These are phyloP conservation scores for Termitomyces sp. DNA, from an alignment of 768 basidiomycete genomes.

Conservation along the genomic window DNA sequence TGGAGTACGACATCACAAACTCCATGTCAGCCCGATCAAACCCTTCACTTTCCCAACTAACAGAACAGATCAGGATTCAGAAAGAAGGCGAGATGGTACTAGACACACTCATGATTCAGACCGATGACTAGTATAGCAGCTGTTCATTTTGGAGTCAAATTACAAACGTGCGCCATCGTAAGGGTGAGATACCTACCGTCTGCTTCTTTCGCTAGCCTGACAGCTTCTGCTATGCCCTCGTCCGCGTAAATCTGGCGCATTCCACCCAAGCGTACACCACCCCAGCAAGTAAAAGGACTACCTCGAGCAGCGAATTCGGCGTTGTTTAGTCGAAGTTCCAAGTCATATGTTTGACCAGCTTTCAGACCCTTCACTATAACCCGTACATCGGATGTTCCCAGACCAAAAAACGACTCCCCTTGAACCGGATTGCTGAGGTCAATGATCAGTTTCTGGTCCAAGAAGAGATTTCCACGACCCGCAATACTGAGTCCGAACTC, in stretches of 20 bases:
- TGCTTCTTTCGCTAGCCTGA: slow-evolving; percentile 28
- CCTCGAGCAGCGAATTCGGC: slow-evolving; percentile 27
- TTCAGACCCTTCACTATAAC: slow-evolving; percentile 30
- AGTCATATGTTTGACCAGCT: slow-evolving; percentile 32
- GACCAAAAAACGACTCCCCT: slow-evolving; percentile 36
- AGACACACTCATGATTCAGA: slow-evolving; percentile 44
- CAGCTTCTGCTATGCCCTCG: slow-evolving; percentile 35
- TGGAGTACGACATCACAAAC: slow-evolving; percentile 17
- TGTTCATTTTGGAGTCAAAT: slow-evolving; percentile 8
- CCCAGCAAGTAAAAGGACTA: slow-evolving; percentile 31
- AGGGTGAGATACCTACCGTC: slow-evolving; percentile 26
- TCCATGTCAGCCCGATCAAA: slow-evolving; percentile 45
- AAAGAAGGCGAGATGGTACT: not conserved
- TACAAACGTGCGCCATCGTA: not conserved
- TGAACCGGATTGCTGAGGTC: slow-evolving; percentile 36
- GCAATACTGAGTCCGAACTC: slow-evolving; percentile 41
- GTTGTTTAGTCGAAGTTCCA: slow-evolving; percentile 33
- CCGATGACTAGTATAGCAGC: slow-evolving; percentile 46
- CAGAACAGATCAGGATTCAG: not conserved
- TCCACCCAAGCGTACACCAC: slow-evolving; percentile 33
- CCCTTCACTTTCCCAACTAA: slow-evolving; percentile 50
- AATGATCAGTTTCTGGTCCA: slow-evolving; percentile 40
- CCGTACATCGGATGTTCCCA: slow-evolving; percentile 35
- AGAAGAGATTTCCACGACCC: slow-evolving; percentile 42
- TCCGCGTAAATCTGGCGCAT: slow-evolving; percentile 27